Conservation (phyloP, 352 stramenopile species). For the Pythium grandisporangium region DNA sequence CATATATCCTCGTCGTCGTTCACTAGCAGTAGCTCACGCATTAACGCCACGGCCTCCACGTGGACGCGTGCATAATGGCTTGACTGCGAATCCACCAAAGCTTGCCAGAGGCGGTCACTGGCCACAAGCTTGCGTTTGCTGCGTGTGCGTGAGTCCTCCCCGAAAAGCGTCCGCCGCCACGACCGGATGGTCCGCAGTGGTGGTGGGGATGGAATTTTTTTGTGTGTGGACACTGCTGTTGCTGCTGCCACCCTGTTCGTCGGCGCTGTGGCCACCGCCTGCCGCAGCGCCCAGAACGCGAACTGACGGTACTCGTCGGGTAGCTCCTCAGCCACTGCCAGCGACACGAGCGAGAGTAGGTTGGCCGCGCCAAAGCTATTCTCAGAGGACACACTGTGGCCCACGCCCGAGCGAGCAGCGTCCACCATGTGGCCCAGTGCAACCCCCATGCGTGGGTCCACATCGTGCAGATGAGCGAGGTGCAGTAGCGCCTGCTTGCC, state of each 20-base stretch:
- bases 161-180: conserved; percentile 50
- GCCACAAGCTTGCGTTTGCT: conserved; percentile 39
- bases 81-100: conserved; percentile 18
- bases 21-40: conserved; percentile 32
- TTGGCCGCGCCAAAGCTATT: conserved; percentile 56
- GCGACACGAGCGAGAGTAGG: conserved; percentile 49
- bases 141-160: conserved; percentile 39
- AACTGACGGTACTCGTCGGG: conserved; percentile 62
- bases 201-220: too few relatives aligned
- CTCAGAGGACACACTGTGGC: too few relatives aligned
- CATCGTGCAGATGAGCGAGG: conserved; percentile 33
- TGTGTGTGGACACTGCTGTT: too few relatives aligned
- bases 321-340: conserved; percentile 42
- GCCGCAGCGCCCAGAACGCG: conserved; percentile 50
- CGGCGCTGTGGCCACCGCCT: conserved; percentile 22
- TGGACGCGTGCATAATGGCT: conserved; percentile 25
- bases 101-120: conserved; percentile 41
- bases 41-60: conserved; percentile 29
- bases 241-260: conserved; percentile 17
- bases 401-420: too few relatives aligned
- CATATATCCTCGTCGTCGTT: too few relatives aligned
- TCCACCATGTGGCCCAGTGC: conserved; percentile 42
- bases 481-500: conserved; percentile 64
- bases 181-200: too few relatives aligned
- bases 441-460: conserved; percentile 42